Conservation (phyloP, 1,139 yeast genomes). For the Hansenula sp. region DNA sequence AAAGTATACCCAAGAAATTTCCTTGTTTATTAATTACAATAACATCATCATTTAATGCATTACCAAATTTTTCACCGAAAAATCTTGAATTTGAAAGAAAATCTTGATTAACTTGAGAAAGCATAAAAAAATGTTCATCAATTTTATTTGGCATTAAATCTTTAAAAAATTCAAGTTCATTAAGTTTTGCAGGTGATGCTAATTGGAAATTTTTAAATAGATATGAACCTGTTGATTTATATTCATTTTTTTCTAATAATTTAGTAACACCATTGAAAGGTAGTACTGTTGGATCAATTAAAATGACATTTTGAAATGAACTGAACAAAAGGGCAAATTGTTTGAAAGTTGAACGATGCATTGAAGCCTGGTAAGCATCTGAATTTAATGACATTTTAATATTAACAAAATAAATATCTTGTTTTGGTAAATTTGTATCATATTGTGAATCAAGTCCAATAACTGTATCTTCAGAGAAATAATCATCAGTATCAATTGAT, state of each 20-base stretch:
- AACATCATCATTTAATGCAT: conserved; percentile 1
- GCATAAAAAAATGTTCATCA: conserved; percentile 25
- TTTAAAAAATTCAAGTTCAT: conserved; percentile 30
- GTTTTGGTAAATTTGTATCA: conserved; percentile 8
- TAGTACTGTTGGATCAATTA: conserved; percentile 1
- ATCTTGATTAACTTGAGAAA: conserved; percentile 9
- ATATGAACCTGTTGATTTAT: conserved; percentile 1
- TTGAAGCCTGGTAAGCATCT: conserved; percentile 1
- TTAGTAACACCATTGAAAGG: neutral
- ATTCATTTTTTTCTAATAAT: neutral
- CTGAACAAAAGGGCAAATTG: conserved; percentile 3
- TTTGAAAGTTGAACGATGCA: conserved; percentile 6
- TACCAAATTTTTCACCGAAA: neutral
- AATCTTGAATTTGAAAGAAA: neutral
- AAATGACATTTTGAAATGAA: conserved; percentile 2
- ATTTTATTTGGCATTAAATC: conserved; percentile 33
- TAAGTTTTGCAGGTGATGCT: conserved; percentile 22
- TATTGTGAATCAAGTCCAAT: conserved; percentile 4
- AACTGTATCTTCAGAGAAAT: conserved; percentile 2
- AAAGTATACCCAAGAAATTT: conserved; percentile 2
- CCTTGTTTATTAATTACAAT: conserved; percentile 2
- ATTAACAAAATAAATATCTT: conserved; percentile 12
- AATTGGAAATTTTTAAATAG: conserved; percentile 26
- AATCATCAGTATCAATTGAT: neutral
- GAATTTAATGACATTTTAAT: conserved; percentile 6